Evolutionary conservation across 495 filamentous ascomycete species (phyloP).

Genomic region (Penicillium coprophilum): DNA sequence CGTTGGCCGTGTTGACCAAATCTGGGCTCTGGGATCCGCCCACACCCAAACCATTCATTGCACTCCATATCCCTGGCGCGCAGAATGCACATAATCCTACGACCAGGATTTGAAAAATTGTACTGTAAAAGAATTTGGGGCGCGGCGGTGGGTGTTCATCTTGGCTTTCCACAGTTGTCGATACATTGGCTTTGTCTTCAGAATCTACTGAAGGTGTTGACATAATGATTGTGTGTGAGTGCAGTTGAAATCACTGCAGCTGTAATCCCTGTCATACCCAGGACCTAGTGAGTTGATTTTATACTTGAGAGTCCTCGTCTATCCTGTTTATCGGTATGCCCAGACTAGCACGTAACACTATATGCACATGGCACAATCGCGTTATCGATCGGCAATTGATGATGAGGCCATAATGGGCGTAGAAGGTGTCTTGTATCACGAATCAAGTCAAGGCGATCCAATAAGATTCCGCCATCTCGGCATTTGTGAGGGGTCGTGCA

Average conservation of each 20-base stretch:
- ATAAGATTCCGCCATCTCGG: constrained; percentile 9
- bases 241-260: neutral
- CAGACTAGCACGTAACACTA: constrained; percentile 17
- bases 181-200: neutral
- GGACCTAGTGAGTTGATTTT: neutral
- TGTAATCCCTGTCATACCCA: neutral
- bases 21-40: constrained; percentile 54
- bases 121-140: constrained; percentile 36
- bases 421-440: neutral
- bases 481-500: constrained; percentile 14
- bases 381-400: neutral
- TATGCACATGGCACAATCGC: constrained; percentile 14
- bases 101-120: constrained; percentile 54
- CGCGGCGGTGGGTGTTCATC: neutral
- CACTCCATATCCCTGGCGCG: constrained; percentile 59
- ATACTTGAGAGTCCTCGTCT: neutral
- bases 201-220: neutral
- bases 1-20: constrained; percentile 57
- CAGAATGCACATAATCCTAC: constrained; percentile 55
- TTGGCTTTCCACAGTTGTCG: neutral
- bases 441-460: neutral
- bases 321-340: neutral
- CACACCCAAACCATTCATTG: constrained; percentile 55
- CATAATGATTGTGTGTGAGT: neutral
- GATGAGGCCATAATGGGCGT: neutral